phyloP scores from a whole-genome alignment of 1,284 basidiomycete species.

The Malassezia caprae region DNA sequence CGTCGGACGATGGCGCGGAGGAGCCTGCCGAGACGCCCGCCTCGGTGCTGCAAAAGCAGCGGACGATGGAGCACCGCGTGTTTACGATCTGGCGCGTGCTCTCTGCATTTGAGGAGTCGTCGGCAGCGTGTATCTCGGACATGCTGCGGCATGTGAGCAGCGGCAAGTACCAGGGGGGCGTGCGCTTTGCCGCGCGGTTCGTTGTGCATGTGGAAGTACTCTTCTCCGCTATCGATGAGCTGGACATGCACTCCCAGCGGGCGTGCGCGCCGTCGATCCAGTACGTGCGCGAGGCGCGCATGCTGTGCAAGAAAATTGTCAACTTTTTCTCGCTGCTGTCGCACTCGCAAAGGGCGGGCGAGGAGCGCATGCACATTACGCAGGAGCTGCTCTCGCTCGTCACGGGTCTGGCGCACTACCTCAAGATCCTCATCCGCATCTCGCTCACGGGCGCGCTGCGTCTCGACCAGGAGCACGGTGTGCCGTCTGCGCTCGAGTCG shows the following conservation, averaged over 20 bases:
- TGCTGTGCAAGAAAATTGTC: conserved; percentile 97
- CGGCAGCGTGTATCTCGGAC: conserved; percentile 97
- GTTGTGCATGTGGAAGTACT: conserved; percentile 96
- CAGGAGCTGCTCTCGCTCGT: conserved; percentile 95
- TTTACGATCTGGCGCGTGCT: conserved; percentile 99
- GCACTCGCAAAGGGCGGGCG: conserved; percentile 85
- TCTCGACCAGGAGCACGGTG: conserved; percentile 77
- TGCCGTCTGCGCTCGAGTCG: conserved; percentile 69
- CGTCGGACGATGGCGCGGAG: conserved; percentile 55
- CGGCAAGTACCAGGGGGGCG: conserved; percentile 87
- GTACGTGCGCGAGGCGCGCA: conserved; percentile 91
- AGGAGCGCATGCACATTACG: conserved; percentile 84
- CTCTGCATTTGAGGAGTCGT: conserved; percentile 94
- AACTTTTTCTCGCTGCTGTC: conserved; percentile 94
- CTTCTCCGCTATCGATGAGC: conserved; percentile 91
- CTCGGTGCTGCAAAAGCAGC: conserved; percentile 82
- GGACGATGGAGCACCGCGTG: conserved; percentile 91
- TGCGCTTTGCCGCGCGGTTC: conserved; percentile 95
- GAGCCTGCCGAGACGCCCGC: conserved; percentile 58
- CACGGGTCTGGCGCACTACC: conserved; percentile 93
- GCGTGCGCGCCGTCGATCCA: conserved; percentile 70
- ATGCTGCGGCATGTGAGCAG: conserved; percentile 93
- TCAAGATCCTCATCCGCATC: conserved; percentile 97
- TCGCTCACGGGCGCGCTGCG: conserved; percentile 90
- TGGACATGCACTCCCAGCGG: conserved; percentile 77